Evolutionary conservation across 768 basidiomycete genomes (phyloP), one percentile per base, ranked within the genome.

Genomic region (Suillus paluster): DNA sequence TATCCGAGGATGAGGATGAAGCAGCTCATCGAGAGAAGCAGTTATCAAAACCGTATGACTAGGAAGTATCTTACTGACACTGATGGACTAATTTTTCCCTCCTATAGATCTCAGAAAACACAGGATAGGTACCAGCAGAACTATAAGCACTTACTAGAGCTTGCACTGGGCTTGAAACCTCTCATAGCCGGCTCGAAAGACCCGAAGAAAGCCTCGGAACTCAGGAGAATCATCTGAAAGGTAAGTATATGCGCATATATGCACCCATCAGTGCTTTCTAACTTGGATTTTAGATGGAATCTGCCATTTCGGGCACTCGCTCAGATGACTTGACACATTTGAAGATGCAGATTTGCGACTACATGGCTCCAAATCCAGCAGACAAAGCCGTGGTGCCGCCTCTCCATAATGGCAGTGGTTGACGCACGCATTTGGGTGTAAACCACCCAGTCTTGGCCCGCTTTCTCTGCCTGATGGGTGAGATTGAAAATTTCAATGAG

Each of bases 251-350:
- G 61, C 14, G 25, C 42, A 30, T 38, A 46, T 61, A 17, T 6
- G 33, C 53, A n/a, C n/a, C n/a, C 14, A 17, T 38, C 3, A 4
- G 25, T n/a, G 4, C 41, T 12, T n/a, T 15, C 39, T 7, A 7
- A n/a, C 15, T 15, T 25, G n/a, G n/a, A n/a, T 59, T 27, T 19
- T 33, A 63, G 58, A 60, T 63, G 42, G 45, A 59, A 3, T 23
- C 39, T 21, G n/a, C n/a, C n/a, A n/a, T n/a, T n/a, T n/a, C n/a
- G n/a, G n/a, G n/a, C n/a, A n/a, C n/a, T n/a, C n/a, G n/a, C n/a
- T n/a, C n/a, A n/a, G n/a, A n/a, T n/a, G n/a, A n/a, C n/a, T n/a
- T n/a, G n/a, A n/a, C n/a, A n/a, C 5, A 36, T 17, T 23, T 64
- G 19, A 49, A 44, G 23, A 15, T 44, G 0, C 21, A 48, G 8